These are phyloP conservation scores for Penicillium subrubescens DNA, from an alignment of 495 filamentous ascomycete genomes.

Conservation along the genomic window DNA sequence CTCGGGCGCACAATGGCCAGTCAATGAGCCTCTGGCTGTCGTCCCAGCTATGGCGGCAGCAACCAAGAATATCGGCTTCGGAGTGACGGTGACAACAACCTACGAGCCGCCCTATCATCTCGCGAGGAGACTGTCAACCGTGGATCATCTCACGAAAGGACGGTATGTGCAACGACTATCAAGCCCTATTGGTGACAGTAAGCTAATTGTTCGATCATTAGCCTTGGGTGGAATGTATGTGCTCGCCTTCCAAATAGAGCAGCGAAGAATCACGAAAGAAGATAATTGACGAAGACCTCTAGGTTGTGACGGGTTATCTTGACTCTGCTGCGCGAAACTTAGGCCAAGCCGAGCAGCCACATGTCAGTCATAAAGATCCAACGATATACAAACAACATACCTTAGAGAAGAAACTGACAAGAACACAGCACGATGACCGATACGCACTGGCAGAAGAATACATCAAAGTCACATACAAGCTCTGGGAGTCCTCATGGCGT, in stretches of 20 bases:
- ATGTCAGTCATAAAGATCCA: conserved; percentile 23
- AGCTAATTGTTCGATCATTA: conserved; percentile 9
- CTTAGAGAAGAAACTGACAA: background rate
- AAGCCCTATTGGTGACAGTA: background rate
- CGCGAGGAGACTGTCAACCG: conserved; percentile 62
- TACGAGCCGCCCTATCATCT: conserved; percentile 74
- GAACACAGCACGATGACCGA: conserved; percentile 64
- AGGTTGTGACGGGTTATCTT: conserved; percentile 68
- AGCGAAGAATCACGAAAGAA: background rate
- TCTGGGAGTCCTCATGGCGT: conserved; percentile 70
- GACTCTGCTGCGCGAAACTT: conserved; percentile 68
- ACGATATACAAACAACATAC: background rate
- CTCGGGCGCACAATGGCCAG: conserved; percentile 69
- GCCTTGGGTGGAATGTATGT: conserved; percentile 61
- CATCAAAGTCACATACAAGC: conserved; percentile 68
- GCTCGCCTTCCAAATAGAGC: no score
- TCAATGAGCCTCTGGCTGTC: conserved; percentile 53
- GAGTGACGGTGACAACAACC: conserved; percentile 70
- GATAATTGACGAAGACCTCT: background rate
- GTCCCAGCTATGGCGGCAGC: conserved; percentile 50
- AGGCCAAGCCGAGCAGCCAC: conserved; percentile 53
- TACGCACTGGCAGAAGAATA: conserved; percentile 71
- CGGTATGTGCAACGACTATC: conserved; percentile 35
- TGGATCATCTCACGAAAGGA: conserved; percentile 69
- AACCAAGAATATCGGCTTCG: conserved; percentile 66